Base-by-base conservation (phyloP, 768 basidiomycete genomes). In the Pholiota molesta region DNA sequence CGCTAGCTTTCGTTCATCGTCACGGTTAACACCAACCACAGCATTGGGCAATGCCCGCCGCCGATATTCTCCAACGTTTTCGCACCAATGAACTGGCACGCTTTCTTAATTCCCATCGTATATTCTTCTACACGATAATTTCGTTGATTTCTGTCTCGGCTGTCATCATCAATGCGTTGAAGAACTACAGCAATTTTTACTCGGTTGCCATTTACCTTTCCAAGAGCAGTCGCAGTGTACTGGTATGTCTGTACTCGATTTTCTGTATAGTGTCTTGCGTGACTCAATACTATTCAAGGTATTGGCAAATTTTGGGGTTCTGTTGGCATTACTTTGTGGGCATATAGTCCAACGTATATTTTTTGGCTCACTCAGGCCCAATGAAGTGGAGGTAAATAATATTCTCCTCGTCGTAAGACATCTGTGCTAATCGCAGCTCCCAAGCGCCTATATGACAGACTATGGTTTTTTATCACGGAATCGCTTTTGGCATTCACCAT, bases 401-500 rank as follows among this genome's bases (percentile, higher is more conserved):
- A 7, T n/a, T 31, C 26, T 37, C 26, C 26, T 37, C 39, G 29
- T 51, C 35, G 55, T 35, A 52, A 53, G 49, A 53, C 59, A n/a
- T n/a, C 58, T 57, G 13, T n/a, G 44, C 23, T 35, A 39, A 39
- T 31, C 26, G 10, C 21, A 31, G 3, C 33, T 59, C n/a, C 33
- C 57, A 17, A 99, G 97, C 90, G 96, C 29, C 82, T 99, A 1
- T 97, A 98, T 73, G 97, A 99, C 72, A 85, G 94, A 65, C 85
- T 94, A 31, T 99, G 97, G 97, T 95, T 96, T 78, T 97, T 97
- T 77, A 85, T 99, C 54, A 99, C 97, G 1, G 97, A 99, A 73
- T 96, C 94, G 7, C 81, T 99, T 37, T 80, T 99, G 55, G 97
- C 97, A 0, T 91, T 99, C 72, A 97, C 97, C 37, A 99, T 99